Percentiles rank a stretch among this genome's conserved stretches.
These are phyloP conservation scores for Cystobasidiaceae sp. DNA, from an alignment of 1,284 basidiomycete species.

Conservation along the genomic window DNA sequence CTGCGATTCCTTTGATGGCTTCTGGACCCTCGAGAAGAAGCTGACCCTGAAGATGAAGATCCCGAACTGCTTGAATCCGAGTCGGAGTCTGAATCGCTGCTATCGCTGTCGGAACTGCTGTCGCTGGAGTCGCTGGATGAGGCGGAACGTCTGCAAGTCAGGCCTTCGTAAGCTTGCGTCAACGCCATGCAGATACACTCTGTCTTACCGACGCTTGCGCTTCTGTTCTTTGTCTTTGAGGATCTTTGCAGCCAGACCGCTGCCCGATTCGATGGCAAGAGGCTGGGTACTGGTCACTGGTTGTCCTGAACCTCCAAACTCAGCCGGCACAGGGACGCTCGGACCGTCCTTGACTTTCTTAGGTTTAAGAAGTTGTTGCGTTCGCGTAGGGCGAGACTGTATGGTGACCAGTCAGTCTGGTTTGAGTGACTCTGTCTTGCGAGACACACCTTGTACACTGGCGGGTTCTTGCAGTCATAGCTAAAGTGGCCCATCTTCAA, in stretches of 20 bases:
- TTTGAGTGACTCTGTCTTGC: too few species aligned
- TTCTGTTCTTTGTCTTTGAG: constrained; percentile 26
- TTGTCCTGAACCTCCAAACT: constrained; percentile 27
- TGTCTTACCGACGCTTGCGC: constrained; percentile 13
- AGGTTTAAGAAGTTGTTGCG: constrained; percentile 27
- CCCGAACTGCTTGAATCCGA: neutral
- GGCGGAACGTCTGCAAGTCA: neutral
- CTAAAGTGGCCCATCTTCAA: constrained; percentile 26
- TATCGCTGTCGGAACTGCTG: constrained; percentile 19
- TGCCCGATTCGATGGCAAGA: constrained; percentile 20
- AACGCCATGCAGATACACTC: neutral
- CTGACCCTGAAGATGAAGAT: neutral
- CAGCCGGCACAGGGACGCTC: constrained; percentile 19
- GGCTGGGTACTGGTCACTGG: constrained; percentile 13
- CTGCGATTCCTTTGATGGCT: neutral
- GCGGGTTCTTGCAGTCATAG: constrained; percentile 26
- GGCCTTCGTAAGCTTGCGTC: neutral
- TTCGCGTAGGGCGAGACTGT: constrained; percentile 20
- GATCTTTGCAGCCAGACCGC: constrained; percentile 25
- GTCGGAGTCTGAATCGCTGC: constrained; percentile 22
- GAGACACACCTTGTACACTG: constrained; percentile 22
- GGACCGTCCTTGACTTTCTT: constrained; percentile 26
- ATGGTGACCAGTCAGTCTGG: neutral
- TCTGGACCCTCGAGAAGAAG: neutral
- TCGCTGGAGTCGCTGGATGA: neutral